These are phyloP conservation scores for Alternaria triticimaculans DNA, from an alignment of 2,329 filamentous ascomycete species.

Conservation along the genomic window DNA sequence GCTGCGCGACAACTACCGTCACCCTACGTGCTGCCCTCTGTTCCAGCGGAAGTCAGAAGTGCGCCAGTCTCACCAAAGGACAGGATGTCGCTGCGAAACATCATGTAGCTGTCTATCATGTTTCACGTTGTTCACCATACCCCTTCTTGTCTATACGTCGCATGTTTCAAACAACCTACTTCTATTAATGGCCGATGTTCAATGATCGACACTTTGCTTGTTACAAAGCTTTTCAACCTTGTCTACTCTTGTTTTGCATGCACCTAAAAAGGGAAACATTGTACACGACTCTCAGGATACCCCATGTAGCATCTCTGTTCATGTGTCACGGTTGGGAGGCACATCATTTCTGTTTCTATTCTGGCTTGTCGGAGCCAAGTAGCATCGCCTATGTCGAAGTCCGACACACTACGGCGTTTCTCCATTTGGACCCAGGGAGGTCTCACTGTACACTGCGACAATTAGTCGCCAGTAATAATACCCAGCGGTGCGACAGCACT, in stretches of 20 bases:
- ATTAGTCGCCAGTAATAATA: conserved; percentile 15
- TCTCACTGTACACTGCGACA: conserved; percentile 11
- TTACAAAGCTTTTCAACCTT: conserved; percentile 11
- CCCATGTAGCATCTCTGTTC: conserved; percentile 17
- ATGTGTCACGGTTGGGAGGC: not conserved
- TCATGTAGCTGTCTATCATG: conserved; percentile 39
- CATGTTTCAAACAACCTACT: conserved; percentile 17
- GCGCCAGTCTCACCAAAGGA: conserved; percentile 44
- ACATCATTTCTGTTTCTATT: conserved; percentile 6
- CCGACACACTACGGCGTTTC: conserved; percentile 11
- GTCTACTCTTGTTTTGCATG: conserved; percentile 11
- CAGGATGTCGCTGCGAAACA: conserved; percentile 45
- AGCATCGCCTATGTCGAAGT: conserved; percentile 8
- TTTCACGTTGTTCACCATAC: conserved; percentile 30
- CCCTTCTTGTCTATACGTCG: conserved; percentile 27
- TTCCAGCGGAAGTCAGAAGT: conserved; percentile 32
- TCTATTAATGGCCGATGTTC: conserved; percentile 24
- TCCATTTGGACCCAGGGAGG: not conserved
- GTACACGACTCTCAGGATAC: conserved; percentile 22
- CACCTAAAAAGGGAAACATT: conserved; percentile 16
- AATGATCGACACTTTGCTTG: conserved; percentile 17
- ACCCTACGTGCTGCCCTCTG: conserved; percentile 31
- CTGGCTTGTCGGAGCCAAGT: not conserved
- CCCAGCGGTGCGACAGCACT: conserved; percentile 17
- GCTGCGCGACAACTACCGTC: conserved; percentile 40